These are phyloP conservation scores for Chalciporus sphaerocephalus DNA, from an alignment of 768 basidiomycete species.

Conservation along the genomic window DNA sequence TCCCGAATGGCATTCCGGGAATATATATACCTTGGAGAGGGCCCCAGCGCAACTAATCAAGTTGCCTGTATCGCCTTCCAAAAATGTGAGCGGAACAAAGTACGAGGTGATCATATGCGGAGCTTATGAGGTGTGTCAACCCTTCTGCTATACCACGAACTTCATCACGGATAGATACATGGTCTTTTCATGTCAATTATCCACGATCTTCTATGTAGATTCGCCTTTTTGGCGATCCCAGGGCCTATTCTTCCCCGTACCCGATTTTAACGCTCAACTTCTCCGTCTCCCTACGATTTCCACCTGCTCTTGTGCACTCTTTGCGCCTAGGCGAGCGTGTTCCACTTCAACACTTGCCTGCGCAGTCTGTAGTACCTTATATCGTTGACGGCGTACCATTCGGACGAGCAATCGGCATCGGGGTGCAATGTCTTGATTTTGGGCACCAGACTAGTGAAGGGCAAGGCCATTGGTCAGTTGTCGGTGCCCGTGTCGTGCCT, in stretches of 20 bases:
- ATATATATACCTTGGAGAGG: conserved; percentile 70
- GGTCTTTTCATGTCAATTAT: neutral
- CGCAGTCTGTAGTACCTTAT: conserved; percentile 58
- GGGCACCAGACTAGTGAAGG: neutral
- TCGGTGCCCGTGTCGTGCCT: conserved; percentile 11
- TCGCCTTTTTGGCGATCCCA: conserved; percentile 78
- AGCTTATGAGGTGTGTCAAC: conserved; percentile 65
- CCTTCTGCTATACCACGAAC: neutral
- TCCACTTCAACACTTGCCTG: conserved; percentile 39
- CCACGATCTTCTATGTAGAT: conserved; percentile 43
- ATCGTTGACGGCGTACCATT: conserved; percentile 74
- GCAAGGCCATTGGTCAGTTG: conserved; percentile 54
- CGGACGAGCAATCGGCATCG: conserved; percentile 66
- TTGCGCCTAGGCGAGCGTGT: neutral
- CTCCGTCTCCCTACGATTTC: conserved; percentile 39
- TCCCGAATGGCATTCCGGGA: conserved; percentile 74
- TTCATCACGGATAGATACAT: neutral
- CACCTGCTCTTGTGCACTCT: neutral
- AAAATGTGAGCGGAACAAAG: conserved; percentile 38
- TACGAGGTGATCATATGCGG: conserved; percentile 76
- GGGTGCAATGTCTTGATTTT: conserved; percentile 43
- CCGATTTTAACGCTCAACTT: conserved; percentile 60
- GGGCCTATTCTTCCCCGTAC: conserved; percentile 31
- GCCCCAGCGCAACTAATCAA: conserved; percentile 45
- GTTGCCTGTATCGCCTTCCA: conserved; percentile 43